phyloP scores from a whole-genome alignment of 139 green algal genomes.

The Edaphochlamys debaryana region DNA sequence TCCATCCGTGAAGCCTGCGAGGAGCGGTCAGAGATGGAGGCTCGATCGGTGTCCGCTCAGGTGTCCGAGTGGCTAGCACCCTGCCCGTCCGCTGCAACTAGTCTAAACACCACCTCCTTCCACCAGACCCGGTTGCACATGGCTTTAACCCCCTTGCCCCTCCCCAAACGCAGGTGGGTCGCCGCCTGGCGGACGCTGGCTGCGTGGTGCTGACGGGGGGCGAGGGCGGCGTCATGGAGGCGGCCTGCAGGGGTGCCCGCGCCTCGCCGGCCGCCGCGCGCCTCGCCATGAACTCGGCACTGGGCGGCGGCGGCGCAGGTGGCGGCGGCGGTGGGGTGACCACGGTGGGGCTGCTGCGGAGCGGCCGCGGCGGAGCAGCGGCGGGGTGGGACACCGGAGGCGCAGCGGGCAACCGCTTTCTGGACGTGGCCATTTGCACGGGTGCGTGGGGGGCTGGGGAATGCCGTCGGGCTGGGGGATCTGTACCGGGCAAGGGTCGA shows the following conservation, averaged over 20 bases:
- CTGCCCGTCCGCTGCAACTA: no score
- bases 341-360: conserved; percentile 25
- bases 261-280: not conserved
- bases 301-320: no score
- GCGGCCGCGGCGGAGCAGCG: not conserved
- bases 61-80: no score
- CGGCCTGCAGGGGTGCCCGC: not conserved
- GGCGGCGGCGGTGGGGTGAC: not conserved
- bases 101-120: no score
- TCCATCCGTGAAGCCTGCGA: no score
- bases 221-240: conserved; percentile 45
- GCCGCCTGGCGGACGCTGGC: conserved; percentile 24
- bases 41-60: no score
- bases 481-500: no score
- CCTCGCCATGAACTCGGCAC: not conserved
- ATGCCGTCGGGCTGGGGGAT: no score
- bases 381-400: not conserved
- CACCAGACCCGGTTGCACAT: no score
- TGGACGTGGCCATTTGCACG: conserved; percentile 23
- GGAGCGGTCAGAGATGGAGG: not conserved
- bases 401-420: not conserved
- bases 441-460: not conserved
- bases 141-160: no score
- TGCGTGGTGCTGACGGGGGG: conserved; percentile 43
- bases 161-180: conserved; percentile 22